A percentile compares a stretch with the other conserved stretches of the same genome.
These are phyloP conservation scores for Phaffia australis DNA, from an alignment of 768 basidiomycete species.

Conservation along the genomic window DNA sequence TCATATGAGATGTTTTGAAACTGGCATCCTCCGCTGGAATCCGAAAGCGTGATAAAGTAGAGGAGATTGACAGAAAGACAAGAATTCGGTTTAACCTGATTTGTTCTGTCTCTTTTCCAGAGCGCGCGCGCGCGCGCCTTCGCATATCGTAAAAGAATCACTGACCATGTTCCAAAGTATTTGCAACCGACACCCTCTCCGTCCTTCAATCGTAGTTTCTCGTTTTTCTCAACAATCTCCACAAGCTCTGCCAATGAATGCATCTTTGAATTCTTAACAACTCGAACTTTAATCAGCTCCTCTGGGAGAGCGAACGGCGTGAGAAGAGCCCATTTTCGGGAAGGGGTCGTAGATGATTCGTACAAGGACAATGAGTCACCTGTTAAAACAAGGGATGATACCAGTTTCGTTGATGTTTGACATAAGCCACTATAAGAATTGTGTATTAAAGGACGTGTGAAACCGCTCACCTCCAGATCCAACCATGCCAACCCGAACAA, in stretches of 20 bases:
- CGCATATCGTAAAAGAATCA: not conserved
- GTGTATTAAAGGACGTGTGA: too few relatives aligned
- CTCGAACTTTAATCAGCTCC: conserved; percentile 60
- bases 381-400: not conserved
- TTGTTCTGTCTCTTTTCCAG: too few relatives aligned
- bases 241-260: conserved; percentile 69
- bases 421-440: too few relatives aligned
- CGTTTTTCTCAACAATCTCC: conserved; percentile 41
- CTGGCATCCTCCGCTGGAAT: conserved; percentile 61
- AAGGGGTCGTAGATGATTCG: not conserved
- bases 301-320: conserved; percentile 76
- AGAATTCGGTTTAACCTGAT: not conserved
- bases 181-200: conserved; percentile 59
- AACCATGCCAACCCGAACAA: too few relatives aligned
- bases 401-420: too few relatives aligned
- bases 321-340: conserved; percentile 57
- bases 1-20: conserved; percentile 89
- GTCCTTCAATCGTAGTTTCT: conserved; percentile 31
- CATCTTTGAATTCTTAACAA: conserved; percentile 56
- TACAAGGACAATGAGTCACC: conserved; percentile 15
- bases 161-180: conserved; percentile 73
- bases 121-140: not conserved
- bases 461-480: too few relatives aligned
- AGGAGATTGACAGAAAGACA: not conserved
- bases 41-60: not conserved